Conservation (phyloP, 306 rosid species). For the Parietaria judaica region DNA sequence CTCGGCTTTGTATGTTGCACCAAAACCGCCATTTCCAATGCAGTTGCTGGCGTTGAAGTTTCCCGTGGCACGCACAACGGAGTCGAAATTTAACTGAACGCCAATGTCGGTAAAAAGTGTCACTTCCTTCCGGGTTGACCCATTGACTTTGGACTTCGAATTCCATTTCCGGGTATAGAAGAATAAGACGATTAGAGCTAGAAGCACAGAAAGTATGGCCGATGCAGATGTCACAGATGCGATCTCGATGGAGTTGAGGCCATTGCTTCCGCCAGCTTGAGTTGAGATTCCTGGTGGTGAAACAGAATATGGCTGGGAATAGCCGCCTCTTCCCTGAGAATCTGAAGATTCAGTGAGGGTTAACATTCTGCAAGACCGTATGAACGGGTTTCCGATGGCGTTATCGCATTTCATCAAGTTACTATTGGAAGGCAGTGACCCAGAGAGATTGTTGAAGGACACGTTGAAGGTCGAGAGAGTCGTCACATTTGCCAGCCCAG, state of each 20-base stretch:
- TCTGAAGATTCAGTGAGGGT: constrained; percentile 31
- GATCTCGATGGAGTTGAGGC: constrained; percentile 79
- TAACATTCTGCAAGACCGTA: constrained; percentile 45
- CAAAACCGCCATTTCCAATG: constrained; percentile 94
- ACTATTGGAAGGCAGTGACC: constrained; percentile 55
- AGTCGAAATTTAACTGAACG: constrained; percentile 65
- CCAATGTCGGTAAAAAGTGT: constrained; percentile 66
- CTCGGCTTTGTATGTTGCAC: constrained; percentile 92
- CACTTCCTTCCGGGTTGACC: constrained; percentile 66
- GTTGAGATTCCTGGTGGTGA: constrained; percentile 26
- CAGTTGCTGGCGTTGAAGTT: constrained; percentile 78
- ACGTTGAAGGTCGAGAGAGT: constrained; percentile 65
- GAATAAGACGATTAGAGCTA: constrained; percentile 60
- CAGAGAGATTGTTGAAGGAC: constrained; percentile 89
- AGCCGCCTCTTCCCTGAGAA: constrained; percentile 38
- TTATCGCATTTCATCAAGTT: constrained; percentile 58
- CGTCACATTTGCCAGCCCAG: constrained; percentile 61
- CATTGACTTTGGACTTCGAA: constrained; percentile 53
- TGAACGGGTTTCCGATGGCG: constrained; percentile 69
- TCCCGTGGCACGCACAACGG: constrained; percentile 70
- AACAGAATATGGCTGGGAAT: constrained; percentile 27
- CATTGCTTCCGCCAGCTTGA: constrained; percentile 16
- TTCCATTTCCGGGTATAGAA: constrained; percentile 78
- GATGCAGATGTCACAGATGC: constrained; percentile 94
- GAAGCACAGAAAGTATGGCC: constrained; percentile 78